Evolutionary conservation across 208 protist species (phyloP), one percentile per base, ranked within the genome.

Genomic region (Blechomonas ayalai): DNA sequence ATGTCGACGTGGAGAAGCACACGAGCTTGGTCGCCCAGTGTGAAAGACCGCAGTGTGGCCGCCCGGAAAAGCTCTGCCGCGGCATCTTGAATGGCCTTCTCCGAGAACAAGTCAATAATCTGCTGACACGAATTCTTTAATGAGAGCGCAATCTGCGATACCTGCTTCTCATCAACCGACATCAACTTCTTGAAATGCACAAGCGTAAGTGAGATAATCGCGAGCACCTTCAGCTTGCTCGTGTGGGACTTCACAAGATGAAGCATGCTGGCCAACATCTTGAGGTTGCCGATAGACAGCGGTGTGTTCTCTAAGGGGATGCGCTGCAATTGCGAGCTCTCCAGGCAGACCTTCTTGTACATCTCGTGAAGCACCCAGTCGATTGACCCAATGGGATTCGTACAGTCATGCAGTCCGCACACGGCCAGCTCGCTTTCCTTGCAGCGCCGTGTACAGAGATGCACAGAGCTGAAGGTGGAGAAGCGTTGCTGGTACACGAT

Each of bases 401-500:
- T 41, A 8, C 26, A 37, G 7, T 26, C 62, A n/a, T 52, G 23
- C 35, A 76, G 48, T 8, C 58, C 59, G 59, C 62, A 78, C 24
- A 44, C 37, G 15, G 42, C 32, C 39, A 90, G 40, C 47, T 65
- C 53, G 25, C 69, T 55, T 35, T 72, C 64, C 45, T 66, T 63
- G 13, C 57, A 42, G 4, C 42, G 52, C 18, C 47, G 39, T 20
- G 66, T 74, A 24, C 43, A 61, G 28, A 86, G 68, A 24, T 67
- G 63, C 1, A 78, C 52, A 5, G 46, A 62, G 36, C 49, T 75
- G 52, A 89, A 82, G 9, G 75, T 79, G 35, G 72, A 83, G 39
- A 90, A 85, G 23, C 75, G 74, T 34, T 81, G 80, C 31, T 88
- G 73, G 36, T 76, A 86, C 5, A 76, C 61, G 18, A 87, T 63